These are phyloP conservation scores for Paramecium biaurelia DNA, from an alignment of 73 alveolate species.

Conservation along the genomic window DNA sequence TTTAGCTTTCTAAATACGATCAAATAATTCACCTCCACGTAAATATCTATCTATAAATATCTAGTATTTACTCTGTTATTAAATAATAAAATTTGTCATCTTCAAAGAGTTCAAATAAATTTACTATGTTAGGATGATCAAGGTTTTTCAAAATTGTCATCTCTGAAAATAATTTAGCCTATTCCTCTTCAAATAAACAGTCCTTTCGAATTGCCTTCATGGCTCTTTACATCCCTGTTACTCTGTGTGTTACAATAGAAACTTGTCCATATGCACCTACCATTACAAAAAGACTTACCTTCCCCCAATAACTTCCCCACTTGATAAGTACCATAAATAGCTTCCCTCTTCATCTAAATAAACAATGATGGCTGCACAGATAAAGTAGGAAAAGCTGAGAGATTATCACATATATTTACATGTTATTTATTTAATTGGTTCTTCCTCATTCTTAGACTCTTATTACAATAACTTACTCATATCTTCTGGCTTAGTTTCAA, in stretches of 20 bases:
- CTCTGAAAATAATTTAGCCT: conserved; percentile 65
- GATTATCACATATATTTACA: not conserved
- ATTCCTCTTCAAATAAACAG: conserved; percentile 44
- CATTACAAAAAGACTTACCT: not conserved
- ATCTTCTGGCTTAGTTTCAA: not conserved
- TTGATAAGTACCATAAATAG: not conserved
- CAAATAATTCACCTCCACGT: conserved; percentile 71
- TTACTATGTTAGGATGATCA: conserved; percentile 57
- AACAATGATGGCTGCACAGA: not conserved
- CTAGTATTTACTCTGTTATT: conserved; percentile 43
- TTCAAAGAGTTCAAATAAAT: conserved; percentile 26
- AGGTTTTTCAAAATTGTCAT: conserved; percentile 66
- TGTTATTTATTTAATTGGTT: not conserved
- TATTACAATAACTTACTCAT: not conserved
- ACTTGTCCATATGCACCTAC: conserved; percentile 82
- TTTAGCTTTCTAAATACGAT: conserved; percentile 33
- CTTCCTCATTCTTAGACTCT: not conserved
- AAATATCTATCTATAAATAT: conserved; percentile 27
- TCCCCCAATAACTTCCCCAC: conserved; percentile 29
- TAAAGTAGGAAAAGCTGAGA: not conserved
- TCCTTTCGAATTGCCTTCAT: conserved; percentile 89
- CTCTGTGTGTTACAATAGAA: conserved; percentile 82
- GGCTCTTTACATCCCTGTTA: conserved; percentile 72
- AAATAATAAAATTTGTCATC: conserved; percentile 54
- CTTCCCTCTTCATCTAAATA: conserved; percentile 5